Percentiles rank a stretch among this genome's conserved stretches.
Evolutionary conservation across 2,329 filamentous ascomycete genomes (phyloP).

Genomic region (Dactylellina cionopaga): DNA sequence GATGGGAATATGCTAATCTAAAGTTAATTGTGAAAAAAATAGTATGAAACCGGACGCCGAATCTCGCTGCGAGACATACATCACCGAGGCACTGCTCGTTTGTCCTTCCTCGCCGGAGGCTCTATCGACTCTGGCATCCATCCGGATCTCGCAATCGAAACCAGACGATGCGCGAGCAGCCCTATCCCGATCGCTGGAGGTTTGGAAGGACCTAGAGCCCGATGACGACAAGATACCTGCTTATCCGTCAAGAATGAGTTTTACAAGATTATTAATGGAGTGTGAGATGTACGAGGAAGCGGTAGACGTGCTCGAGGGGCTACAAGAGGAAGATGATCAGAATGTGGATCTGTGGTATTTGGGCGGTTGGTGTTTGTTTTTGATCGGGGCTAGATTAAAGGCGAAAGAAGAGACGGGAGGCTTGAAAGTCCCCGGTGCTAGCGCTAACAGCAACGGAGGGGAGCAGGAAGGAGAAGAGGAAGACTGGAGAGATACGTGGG

Average conservation of each 20-base stretch:
- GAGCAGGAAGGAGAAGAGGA: conserved; percentile 62
- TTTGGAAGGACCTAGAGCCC: conserved; percentile 78
- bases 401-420: conserved; percentile 56
- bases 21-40: conserved; percentile 2
- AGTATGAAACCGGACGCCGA: conserved; percentile 89
- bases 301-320: conserved; percentile 81
- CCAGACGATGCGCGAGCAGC: conserved; percentile 82
- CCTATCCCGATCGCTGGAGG: conserved; percentile 77
- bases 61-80: conserved; percentile 81
- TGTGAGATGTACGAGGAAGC: conserved; percentile 86
- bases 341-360: conserved; percentile 98
- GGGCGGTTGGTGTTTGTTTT: conserved; percentile 89
- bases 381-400: conserved; percentile 76
- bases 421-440: conserved; percentile 16
- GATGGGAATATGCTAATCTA: conserved; percentile 1
- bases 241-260: conserved; percentile 83
- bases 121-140: conserved; percentile 93
- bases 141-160: conserved; percentile 87
- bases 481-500: conserved; percentile 57
- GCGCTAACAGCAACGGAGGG: conserved; percentile 62
- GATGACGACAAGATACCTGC: conserved; percentile 72
- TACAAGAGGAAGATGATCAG: conserved; percentile 88
- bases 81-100: conserved; percentile 89
- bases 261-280: conserved; percentile 88
- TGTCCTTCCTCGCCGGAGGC: conserved; percentile 84